Evolutionary conservation across 805 yeast genomes (phyloP).

Genomic region (Cyberlindnera saturnus): DNA sequence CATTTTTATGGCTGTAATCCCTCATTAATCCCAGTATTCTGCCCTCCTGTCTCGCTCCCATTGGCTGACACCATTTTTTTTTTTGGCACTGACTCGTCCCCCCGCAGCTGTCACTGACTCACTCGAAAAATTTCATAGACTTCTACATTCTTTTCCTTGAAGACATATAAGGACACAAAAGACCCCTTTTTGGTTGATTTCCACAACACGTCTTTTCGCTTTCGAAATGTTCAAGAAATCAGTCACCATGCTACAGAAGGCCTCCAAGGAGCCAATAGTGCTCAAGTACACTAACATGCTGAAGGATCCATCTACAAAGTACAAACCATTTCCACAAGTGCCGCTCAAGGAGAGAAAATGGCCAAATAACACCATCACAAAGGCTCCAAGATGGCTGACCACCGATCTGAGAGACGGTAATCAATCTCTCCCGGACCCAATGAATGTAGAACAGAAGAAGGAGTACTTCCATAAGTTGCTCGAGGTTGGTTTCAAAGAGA

Average conservation of each 20-base stretch:
- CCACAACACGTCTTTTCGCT: not conserved
- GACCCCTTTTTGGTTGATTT: not conserved
- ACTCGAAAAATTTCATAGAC: not conserved
- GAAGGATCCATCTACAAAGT: constrained; percentile 61
- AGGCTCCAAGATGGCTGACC: constrained; percentile 76
- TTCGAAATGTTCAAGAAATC: constrained; percentile 21
- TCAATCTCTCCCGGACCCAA: constrained; percentile 78
- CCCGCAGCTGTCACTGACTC: not conserved
- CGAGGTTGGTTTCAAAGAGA: constrained; percentile 74
- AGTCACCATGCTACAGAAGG: constrained; percentile 15
- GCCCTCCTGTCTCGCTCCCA: no score
- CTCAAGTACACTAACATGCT: constrained; percentile 46
- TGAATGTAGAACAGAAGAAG: constrained; percentile 69
- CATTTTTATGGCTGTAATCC: no score
- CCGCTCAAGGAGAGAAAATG: constrained; percentile 58
- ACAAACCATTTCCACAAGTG: constrained; percentile 49
- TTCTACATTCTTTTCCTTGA: not conserved
- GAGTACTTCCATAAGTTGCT: constrained; percentile 67
- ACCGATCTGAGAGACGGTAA: constrained; percentile 80
- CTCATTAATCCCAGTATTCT: no score
- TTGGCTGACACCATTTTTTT: no score
- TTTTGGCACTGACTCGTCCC: no score
- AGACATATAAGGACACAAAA: not conserved
- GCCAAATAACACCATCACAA: constrained; percentile 61
- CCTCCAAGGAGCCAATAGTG: constrained; percentile 23